Base-by-base conservation (phyloP, 2,329 filamentous ascomycete genomes). In the Penicillium sp. region DNA sequence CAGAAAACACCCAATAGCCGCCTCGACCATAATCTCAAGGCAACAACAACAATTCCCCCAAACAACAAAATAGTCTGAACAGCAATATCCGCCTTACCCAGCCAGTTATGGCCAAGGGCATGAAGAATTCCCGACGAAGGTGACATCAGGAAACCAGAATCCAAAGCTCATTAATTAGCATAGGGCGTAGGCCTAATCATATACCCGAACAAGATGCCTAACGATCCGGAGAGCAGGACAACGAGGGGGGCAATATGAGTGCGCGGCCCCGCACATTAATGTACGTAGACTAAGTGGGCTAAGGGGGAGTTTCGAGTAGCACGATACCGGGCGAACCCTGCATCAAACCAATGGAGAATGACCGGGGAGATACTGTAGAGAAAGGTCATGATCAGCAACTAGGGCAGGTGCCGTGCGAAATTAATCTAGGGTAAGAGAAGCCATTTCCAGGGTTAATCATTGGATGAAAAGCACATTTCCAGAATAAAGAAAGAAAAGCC, bases 51-150 rank as follows among this genome's bases (percentile, higher is more conserved):
- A 27, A 62, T 51, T 5, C 23, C 45, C 11, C 57, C 18, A 2
- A 44, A 49, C 12, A 65, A 44, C 22, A 64, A 51, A 18, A 63
- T 27, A 2, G 63, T 56, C 31, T 64, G 60, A 20, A 65, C 54
- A 14, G 57, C 55, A 20, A 65, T 63, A 48, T 63, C 58, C 5
- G 49, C 53, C 51, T 60, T 58, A 7, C 63, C 63, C 44, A 62
- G 52, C 59, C 55, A 54, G 46, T 65, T 64, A 40, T 63, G 61
- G 45, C 54, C 49, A 6, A 65, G 58, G 33, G 53, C 37, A 51
- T 61, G 52, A 29, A 63, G 45, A 15, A 52, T 53, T 31, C 50
- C 58, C 1, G 31, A 33, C 3, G 53, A 31, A 55, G 46, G 18
- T 29, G 59, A 25, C 60, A 64, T 63, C 44, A 49, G 6, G 51